phyloP scores from a whole-genome alignment of 495 filamentous ascomycete species.

The Aspergillus coremiiformis region DNA sequence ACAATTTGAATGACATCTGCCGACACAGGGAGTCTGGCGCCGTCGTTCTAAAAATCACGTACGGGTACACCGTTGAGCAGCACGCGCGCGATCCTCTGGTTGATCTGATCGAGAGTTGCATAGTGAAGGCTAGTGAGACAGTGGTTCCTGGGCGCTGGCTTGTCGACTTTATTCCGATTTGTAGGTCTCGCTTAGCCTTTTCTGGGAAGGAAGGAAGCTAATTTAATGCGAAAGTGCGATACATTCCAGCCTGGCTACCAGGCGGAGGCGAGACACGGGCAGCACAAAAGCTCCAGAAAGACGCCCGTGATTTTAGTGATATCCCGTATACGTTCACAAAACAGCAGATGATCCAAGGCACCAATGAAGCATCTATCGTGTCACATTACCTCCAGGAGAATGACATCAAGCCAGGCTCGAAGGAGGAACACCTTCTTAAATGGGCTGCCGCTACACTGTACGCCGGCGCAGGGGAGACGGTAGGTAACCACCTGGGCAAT shows the following conservation, averaged over 20 bases:
- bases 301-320: constrained; percentile 17
- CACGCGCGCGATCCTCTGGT: constrained; percentile 37
- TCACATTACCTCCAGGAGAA: constrained; percentile 20
- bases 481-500: neutral
- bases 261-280: constrained; percentile 34
- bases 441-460: constrained; percentile 42
- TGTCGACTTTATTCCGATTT: constrained; percentile 35
- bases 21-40: constrained; percentile 30
- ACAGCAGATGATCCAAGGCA: constrained; percentile 29
- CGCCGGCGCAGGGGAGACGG: constrained; percentile 50
- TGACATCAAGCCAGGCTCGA: constrained; percentile 4
- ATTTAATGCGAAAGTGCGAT: constrained; percentile 20
- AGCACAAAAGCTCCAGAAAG: constrained; percentile 19
- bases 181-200: constrained; percentile 3
- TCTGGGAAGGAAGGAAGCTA: neutral
- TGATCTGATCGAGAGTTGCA: constrained; percentile 26
- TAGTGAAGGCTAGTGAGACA: constrained; percentile 34
- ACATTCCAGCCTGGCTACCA: constrained; percentile 40
- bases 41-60: constrained; percentile 40
- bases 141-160: constrained; percentile 31
- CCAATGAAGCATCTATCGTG: constrained; percentile 21
- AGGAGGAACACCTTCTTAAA: constrained; percentile 25
- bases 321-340: constrained; percentile 33
- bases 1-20: constrained; percentile 19
- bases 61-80: constrained; percentile 42